Evolutionary conservation across 2,329 filamentous ascomycete species (phyloP), one percentile per base, ranked within the genome.

Genomic region (Lasiodiplodia sp.): DNA sequence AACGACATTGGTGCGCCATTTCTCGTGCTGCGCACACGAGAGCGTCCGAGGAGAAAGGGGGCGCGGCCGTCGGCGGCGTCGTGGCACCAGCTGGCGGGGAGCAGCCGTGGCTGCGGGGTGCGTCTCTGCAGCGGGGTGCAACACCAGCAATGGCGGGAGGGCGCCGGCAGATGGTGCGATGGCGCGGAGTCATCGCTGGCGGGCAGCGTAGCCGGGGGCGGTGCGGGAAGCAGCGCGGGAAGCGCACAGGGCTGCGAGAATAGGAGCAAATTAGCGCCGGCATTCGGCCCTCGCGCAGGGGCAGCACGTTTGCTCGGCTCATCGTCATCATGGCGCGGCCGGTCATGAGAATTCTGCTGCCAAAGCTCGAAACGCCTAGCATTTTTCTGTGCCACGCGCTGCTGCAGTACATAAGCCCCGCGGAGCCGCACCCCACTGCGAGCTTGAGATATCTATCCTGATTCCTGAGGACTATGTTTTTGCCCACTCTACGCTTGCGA

Each of bases 391-490:
- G 64, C 52, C 64, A 57, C 64, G 64, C 64, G 18, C 18, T n/a
- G 34, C 38, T 12, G 25, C 7, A 37, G 53, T 67, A 67, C 65
- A 67, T 51, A 67, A 67, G 53, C 53, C 64, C 65, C 63, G 34
- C 53, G 28, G 60, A 64, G 60, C 60, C 60, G 60, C 60, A 38
- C 65, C 53, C 53, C 65, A 56, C 37, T 28, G 34, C 40, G 6
- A 37, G 2, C 10, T 18, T 40, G 37, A 47, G 8, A 67, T 25
- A 25, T 23, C 23, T 44, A 16, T n/a, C 6, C 44, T 25, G 40
- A 52, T 40, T n/a, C 44, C 47, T 21, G 60, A 55, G 60, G 60
- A 64, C 60, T 64, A 67, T 67, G 65, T 67, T 67, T 55, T 58
- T 34, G 51, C 53, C 64, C 21, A 37, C 40, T 14, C 66, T n/a